Percentiles rank a stretch among this genome's conserved stretches.
These are phyloP conservation scores for Eucalyptus pauciflora DNA, from an alignment of 345 rosid species.

Conservation along the genomic window DNA sequence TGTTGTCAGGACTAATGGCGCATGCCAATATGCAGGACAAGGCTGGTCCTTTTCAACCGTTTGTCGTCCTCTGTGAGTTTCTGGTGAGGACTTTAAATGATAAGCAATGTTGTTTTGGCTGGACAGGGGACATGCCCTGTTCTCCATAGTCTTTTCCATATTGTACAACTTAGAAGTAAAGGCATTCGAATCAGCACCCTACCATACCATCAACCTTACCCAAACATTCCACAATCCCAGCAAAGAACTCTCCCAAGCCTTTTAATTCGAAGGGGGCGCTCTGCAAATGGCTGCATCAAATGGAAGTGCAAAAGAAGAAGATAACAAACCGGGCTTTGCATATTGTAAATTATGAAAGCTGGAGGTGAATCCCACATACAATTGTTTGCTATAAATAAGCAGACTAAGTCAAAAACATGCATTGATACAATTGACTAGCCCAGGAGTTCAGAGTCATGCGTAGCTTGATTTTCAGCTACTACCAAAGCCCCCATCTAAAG, in stretches of 20 bases:
- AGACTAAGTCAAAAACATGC: not conserved
- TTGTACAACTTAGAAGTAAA: not conserved
- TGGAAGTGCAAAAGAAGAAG: not conserved
- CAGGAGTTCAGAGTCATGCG: not conserved
- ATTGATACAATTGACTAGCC: not conserved
- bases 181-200: not conserved
- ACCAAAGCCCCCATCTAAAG: not conserved
- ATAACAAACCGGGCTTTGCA: not conserved
- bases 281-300: not conserved
- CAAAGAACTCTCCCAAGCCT: not conserved
- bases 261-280: not conserved
- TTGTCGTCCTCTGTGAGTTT: not conserved
- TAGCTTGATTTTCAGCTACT: not conserved
- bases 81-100: not conserved
- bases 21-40: not conserved
- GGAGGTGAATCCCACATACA: not conserved
- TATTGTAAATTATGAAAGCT: not conserved
- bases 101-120: not conserved
- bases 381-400: not conserved
- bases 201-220: not conserved
- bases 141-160: not conserved
- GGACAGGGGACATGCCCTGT: not conserved
- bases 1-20: not conserved
- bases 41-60: not conserved
- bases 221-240: not conserved